Evolutionary conservation across 495 filamentous ascomycete genomes (phyloP), one percentile per base, ranked within the genome.

Genomic region (Neurospora sp.): DNA sequence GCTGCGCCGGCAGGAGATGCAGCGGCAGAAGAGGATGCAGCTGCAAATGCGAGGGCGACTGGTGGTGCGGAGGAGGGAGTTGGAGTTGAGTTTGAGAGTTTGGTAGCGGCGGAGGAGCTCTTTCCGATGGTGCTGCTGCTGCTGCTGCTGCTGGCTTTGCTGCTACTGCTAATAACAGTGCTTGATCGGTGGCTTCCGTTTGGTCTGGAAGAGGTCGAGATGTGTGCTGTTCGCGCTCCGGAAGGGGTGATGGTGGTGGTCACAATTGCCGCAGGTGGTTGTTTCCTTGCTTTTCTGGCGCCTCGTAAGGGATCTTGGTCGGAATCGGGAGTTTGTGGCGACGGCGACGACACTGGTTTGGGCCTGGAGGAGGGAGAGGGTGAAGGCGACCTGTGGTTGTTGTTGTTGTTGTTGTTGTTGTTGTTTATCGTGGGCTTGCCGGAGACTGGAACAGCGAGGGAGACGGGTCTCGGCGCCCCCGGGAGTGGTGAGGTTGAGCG

Each of bases 191-290:
- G 46, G 46, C 46, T 54, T 54, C 46, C 46, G 20, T 5, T 62
- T 62, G 54, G 54, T 62, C 54, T 3, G 14, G 54, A 62, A 16
- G 78, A 77, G 23, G 79, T 75, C 16, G 79, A 79, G 73, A 82
- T 77, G n/a, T 77, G 80, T 66, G 80, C 76, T 18, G 79, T 79
- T 72, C 74, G 73, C 31, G 41, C 69, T 37, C 80, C 79, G 42
- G 71, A 69, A 18, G 78, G 54, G n/a, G 75, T 76, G 20, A 76
- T 76, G 70, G 46, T 79, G 16, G 79, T 81, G 40, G 79, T 79
- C 62, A 82, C 72, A 76, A 80, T 79, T 69, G 77, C 79, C 76
- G 78, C 79, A 73, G 79, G 76, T 20, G 75, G 78, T 39, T 76
- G 76, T 27, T 73, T 76, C 60, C 77, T 70, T 35, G 39, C 18